phyloP scores from a whole-genome alignment of 768 basidiomycete genomes.

The Mycena kentingensis region DNA sequence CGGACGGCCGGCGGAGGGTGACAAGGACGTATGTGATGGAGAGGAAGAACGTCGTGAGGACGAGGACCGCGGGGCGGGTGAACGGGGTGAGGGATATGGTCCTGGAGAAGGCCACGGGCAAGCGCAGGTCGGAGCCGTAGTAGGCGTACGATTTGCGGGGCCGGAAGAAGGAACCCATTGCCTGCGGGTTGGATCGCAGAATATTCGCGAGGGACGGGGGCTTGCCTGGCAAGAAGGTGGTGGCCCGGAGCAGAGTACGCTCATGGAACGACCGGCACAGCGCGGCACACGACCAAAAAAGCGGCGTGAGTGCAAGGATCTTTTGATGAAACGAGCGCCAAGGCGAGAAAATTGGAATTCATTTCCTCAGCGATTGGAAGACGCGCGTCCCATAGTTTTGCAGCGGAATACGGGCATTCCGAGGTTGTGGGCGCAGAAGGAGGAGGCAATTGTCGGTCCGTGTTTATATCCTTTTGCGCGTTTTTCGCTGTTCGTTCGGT shows the following conservation, averaged over 20 bases:
- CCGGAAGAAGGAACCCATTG: neutral
- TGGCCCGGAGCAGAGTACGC: neutral
- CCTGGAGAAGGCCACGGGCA: neutral
- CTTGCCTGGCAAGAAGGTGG: neutral
- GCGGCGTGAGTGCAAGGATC: neutral
- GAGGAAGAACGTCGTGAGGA: neutral
- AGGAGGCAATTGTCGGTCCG: too few relatives aligned
- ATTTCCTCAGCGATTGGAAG: too few relatives aligned
- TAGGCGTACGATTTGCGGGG: neutral
- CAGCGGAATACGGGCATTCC: too few relatives aligned
- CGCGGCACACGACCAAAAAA: conserved; percentile 16
- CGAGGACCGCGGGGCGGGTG: neutral
- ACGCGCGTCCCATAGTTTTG: too few relatives aligned
- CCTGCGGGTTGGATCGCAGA: neutral
- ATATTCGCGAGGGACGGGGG: neutral
- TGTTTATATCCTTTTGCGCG: too few relatives aligned
- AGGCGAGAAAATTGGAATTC: neutral
- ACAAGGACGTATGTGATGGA: conserved; percentile 6
- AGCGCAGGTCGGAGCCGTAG: neutral
- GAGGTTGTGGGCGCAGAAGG: too few relatives aligned
- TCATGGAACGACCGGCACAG: neutral
- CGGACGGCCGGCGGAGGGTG: neutral
- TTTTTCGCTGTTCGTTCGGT: too few relatives aligned
- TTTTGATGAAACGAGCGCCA: neutral
- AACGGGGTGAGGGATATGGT: neutral